phyloP scores from a whole-genome alignment of 2,329 filamentous ascomycete species.

The Colletotrichum higginsianum region DNA sequence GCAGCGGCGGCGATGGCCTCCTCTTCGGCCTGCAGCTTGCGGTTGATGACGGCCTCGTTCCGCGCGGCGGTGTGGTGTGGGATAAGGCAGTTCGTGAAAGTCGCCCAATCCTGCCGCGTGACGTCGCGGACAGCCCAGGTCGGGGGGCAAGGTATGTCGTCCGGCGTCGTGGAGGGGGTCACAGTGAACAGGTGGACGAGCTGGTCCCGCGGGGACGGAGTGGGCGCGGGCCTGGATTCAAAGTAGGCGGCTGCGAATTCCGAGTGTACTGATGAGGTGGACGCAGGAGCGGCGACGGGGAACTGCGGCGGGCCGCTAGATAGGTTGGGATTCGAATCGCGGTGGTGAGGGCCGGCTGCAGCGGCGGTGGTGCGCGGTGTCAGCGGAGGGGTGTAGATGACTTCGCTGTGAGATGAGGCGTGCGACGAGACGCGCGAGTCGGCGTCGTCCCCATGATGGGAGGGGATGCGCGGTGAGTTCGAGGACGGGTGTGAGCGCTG shows the following conservation, averaged over 20 bases:
- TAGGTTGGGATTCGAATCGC: constrained; percentile 24
- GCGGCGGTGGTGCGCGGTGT: constrained; percentile 57
- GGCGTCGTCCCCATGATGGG: constrained; percentile 50
- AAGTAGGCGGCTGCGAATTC: constrained; percentile 62
- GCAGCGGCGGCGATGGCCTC: constrained; percentile 44
- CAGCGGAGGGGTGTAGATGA: constrained; percentile 67
- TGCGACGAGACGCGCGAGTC: constrained; percentile 55
- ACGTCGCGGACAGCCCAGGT: constrained; percentile 61
- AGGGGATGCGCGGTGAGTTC: constrained; percentile 43
- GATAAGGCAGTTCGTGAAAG: constrained; percentile 70
- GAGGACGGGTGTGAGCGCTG: constrained; percentile 30
- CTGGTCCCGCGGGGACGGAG: constrained; percentile 31
- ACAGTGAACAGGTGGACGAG: constrained; percentile 55
- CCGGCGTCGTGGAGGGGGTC: constrained; percentile 53
- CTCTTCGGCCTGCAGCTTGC: constrained; percentile 63
- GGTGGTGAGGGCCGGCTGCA: constrained; percentile 33
- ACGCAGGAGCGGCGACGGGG: constrained; percentile 32
- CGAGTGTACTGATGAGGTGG: constrained; percentile 34
- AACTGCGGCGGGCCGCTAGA: constrained; percentile 12
- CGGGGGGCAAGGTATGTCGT: constrained; percentile 60
- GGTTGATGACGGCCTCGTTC: constrained; percentile 64
- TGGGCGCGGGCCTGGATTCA: constrained; percentile 57
- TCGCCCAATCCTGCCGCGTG: constrained; percentile 69
- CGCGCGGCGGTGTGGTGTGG: constrained; percentile 61
- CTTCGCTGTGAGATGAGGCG: constrained; percentile 56